These are phyloP conservation scores for Phellopilus nigrolimitatus DNA, from an alignment of 1,284 basidiomycete genomes.

Conservation along the genomic window DNA sequence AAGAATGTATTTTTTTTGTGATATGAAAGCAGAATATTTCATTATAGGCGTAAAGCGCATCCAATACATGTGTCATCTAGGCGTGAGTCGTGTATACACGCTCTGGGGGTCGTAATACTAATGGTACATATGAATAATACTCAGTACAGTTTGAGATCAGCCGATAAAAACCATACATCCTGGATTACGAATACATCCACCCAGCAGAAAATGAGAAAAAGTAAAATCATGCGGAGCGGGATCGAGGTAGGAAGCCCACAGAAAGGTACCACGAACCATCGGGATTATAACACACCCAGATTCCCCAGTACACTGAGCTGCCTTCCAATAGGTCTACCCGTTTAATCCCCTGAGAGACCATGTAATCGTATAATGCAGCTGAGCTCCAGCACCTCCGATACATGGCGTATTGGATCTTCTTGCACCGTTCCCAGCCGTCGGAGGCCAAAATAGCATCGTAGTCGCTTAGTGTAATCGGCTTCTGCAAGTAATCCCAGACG, in stretches of 20 bases:
- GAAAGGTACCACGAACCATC: conserved; percentile 9
- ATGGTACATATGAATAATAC: too few species aligned
- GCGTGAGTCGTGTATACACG: too few species aligned
- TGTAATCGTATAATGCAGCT: conserved; percentile 6
- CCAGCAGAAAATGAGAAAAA: neutral
- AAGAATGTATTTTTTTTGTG: too few species aligned
- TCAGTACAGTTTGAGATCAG: too few species aligned
- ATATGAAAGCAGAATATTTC: too few species aligned
- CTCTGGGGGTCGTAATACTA: too few species aligned
- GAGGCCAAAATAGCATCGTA: neutral
- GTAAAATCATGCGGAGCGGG: neutral
- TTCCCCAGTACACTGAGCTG: conserved; percentile 15
- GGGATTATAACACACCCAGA: conserved; percentile 4
- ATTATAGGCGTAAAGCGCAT: too few species aligned
- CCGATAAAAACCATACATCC: too few species aligned
- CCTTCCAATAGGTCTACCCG: conserved; percentile 17
- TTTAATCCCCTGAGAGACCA: conserved; percentile 11
- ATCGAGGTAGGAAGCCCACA: conserved; percentile 11
- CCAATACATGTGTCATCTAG: too few species aligned
- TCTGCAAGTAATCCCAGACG: conserved; percentile 17
- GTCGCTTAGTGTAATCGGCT: conserved; percentile 8
- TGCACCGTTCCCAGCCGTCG: neutral
- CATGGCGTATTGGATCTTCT: conserved; percentile 6
- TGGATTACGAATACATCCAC: neutral
- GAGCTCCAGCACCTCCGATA: conserved; percentile 5